A percentile compares a stretch with the other conserved stretches of the same genome.
Evolutionary conservation across 305 asterid genomes (phyloP).

Genomic region (Stenogyne calaminthoides): DNA sequence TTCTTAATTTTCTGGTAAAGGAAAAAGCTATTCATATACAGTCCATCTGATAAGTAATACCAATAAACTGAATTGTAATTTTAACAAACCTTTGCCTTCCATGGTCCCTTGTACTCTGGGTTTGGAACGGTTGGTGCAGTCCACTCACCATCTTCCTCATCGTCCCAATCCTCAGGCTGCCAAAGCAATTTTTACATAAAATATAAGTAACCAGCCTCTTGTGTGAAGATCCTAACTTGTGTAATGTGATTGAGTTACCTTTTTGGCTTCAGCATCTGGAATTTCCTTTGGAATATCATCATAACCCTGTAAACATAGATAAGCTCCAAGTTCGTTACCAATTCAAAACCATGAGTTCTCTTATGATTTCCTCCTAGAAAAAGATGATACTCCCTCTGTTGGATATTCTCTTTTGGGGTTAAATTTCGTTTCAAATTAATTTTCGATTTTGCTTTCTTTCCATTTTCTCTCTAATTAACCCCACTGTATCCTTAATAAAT

Average conservation of each 20-base stretch:
- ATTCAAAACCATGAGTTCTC: background rate
- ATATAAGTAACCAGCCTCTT: constrained; percentile 5
- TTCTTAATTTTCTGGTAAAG: constrained; percentile 85
- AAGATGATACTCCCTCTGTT: background rate
- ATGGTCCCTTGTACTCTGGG: constrained; percentile 98
- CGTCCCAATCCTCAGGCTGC: constrained; percentile 99
- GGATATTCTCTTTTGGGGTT: no score
- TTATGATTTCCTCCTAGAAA: background rate
- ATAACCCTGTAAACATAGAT: constrained; percentile 59
- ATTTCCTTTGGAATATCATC: constrained; percentile 97
- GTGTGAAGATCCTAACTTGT: background rate
- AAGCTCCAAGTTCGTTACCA: background rate
- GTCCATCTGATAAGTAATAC: constrained; percentile 7
- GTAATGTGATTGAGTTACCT: constrained; percentile 50
- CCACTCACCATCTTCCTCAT: constrained; percentile 99
- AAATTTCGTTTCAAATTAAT: no score
- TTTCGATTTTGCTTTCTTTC: no score
- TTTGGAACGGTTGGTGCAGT: constrained; percentile 91
- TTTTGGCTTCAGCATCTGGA: constrained; percentile 85
- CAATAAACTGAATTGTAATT: constrained; percentile 8
- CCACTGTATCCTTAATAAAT: no score
- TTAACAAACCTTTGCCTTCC: constrained; percentile 79
- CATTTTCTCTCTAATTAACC: no score
- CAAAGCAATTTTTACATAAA: background rate
- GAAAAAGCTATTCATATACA: constrained; percentile 20